These are phyloP conservation scores for Globisporangium spiculum DNA, from an alignment of 352 stramenopile species.

Conservation along the genomic window DNA sequence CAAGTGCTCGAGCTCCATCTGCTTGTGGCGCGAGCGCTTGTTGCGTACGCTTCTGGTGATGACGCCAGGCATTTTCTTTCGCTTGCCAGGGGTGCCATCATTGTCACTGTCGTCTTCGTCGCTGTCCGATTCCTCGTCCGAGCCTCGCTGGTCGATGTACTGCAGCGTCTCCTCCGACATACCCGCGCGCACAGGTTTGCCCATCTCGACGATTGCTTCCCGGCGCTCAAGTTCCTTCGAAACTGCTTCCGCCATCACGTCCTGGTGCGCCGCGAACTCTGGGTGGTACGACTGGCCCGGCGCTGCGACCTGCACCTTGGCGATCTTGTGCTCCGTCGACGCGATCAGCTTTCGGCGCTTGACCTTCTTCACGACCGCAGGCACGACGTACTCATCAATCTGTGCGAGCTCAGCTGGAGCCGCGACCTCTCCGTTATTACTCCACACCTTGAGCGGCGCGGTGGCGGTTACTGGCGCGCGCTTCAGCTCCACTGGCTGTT, in stretches of 20 bases:
- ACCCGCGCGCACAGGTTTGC: constrained; percentile 45
- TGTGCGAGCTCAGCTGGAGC: constrained; percentile 31
- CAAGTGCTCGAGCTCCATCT: constrained; percentile 72
- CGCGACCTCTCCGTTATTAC: constrained; percentile 37
- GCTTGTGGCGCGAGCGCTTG: constrained; percentile 75
- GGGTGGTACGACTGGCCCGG: constrained; percentile 85
- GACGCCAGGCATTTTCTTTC: constrained; percentile 49
- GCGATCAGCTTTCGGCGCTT: constrained; percentile 49
- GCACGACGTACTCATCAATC: constrained; percentile 63
- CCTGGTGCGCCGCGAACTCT: constrained; percentile 78
- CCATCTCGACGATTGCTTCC: constrained; percentile 40
- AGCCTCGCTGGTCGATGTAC: constrained; percentile 70
- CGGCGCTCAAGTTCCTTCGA: constrained; percentile 67
- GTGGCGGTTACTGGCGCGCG: constrained; percentile 16
- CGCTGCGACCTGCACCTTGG: constrained; percentile 70
- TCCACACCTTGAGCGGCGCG: constrained; percentile 33
- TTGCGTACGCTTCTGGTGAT: constrained; percentile 74
- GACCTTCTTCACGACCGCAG: constrained; percentile 55
- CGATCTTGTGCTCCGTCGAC: constrained; percentile 64
- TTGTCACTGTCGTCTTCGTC: constrained; percentile 37
- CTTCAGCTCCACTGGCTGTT: constrained; percentile 1
- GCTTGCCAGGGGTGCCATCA: constrained; percentile 26
- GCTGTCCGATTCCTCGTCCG: constrained; percentile 34
- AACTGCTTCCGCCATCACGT: constrained; percentile 70
- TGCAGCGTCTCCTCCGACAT: constrained; percentile 79